Percentiles rank a stretch among this genome's conserved stretches.
Evolutionary conservation across 225 moss, liverwort and hornwort genomes (phyloP).

Genomic region (Bryoerythrophyllum caledonicum): DNA sequence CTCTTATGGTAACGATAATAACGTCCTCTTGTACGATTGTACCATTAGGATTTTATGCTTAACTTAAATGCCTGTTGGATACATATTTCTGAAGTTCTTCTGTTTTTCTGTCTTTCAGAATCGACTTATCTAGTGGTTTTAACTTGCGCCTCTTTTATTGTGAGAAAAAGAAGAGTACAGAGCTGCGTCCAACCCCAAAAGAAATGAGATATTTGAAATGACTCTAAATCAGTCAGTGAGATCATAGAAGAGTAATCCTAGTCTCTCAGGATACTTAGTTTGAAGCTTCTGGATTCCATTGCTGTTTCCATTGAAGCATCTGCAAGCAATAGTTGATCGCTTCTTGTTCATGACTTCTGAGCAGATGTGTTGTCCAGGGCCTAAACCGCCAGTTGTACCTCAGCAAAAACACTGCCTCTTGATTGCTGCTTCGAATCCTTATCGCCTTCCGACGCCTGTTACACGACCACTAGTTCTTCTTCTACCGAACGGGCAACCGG

Average conservation of each 20-base stretch:
- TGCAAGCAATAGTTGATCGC: background rate
- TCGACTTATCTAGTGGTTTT: no score
- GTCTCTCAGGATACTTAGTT: background rate
- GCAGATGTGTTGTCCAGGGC: slow-evolving; percentile 97
- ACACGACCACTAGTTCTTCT: slow-evolving; percentile 58
- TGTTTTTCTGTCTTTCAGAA: no score
- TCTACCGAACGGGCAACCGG: slow-evolving; percentile 46
- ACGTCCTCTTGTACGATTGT: no score
- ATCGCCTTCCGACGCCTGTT: slow-evolving; percentile 70
- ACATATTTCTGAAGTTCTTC: background rate
- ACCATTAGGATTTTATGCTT: no score
- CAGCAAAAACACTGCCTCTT: slow-evolving; percentile 89
- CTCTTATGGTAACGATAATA: slow-evolving; percentile 85
- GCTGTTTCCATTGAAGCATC: no score
- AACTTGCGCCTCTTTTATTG: no score
- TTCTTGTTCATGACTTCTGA: slow-evolving; percentile 34
- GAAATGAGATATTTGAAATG: no score
- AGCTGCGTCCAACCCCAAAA: no score
- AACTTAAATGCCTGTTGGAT: background rate
- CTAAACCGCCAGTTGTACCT: slow-evolving; percentile 50
- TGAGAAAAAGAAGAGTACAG: no score
- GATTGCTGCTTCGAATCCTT: slow-evolving; percentile 85
- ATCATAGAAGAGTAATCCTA: no score
- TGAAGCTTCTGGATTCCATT: no score
- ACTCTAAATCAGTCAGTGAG: no score